These are phyloP conservation scores for Penicillium polonicum DNA, from an alignment of 2,329 filamentous ascomycete genomes.

Conservation along the genomic window DNA sequence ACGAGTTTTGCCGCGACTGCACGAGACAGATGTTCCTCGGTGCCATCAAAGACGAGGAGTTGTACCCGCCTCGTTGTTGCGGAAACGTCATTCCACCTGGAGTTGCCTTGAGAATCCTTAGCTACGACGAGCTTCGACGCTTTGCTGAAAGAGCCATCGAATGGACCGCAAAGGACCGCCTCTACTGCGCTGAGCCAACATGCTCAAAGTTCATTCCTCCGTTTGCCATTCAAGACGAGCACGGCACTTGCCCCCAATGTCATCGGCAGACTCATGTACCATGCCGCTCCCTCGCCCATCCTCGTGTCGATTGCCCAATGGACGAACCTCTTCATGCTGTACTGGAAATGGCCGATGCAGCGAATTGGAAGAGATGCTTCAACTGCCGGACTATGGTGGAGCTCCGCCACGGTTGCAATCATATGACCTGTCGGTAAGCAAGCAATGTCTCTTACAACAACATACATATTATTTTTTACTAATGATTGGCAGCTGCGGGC, in stretches of 20 bases:
- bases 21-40: constrained; percentile 13
- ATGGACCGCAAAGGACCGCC: constrained; percentile 12
- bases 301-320: constrained; percentile 16
- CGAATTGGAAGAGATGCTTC: constrained; percentile 16
- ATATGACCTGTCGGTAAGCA: constrained; percentile 21
- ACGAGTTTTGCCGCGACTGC: constrained; percentile 9
- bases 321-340: constrained; percentile 13
- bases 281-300: constrained; percentile 18
- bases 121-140: constrained; percentile 9
- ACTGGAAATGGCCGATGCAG: constrained; percentile 6
- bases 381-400: constrained; percentile 19
- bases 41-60: constrained; percentile 17
- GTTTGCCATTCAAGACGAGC: constrained; percentile 7
- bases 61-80: constrained; percentile 22
- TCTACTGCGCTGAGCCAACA: constrained; percentile 22
- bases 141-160: constrained; percentile 17
- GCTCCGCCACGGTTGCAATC: constrained; percentile 14
- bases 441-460: not conserved
- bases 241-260: constrained; percentile 17
- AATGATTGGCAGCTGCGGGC: constrained; percentile 9
- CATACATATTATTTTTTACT: not conserved
- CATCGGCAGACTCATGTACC: constrained; percentile 15
- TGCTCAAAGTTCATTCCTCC: constrained; percentile 24
- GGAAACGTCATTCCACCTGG: constrained; percentile 5
- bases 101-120: constrained; percentile 6